phyloP scores from a whole-genome alignment of 352 stramenopile species.

The Globisporangium carolinianum region DNA sequence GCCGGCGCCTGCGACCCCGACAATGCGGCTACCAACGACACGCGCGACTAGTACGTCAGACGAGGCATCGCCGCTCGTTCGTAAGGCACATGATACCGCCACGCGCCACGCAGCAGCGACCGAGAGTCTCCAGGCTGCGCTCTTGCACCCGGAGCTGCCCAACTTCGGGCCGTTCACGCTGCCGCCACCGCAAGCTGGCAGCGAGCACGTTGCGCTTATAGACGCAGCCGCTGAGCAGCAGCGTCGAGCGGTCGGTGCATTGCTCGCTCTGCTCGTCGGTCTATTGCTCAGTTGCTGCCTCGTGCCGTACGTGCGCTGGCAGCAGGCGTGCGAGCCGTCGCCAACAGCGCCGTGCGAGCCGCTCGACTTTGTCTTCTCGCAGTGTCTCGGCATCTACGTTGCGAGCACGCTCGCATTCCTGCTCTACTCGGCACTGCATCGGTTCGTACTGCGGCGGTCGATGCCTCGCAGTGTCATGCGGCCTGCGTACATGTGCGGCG shows the following conservation, averaged over 20 bases:
- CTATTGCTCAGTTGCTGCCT: conserved; percentile 69
- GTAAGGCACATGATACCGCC: no score
- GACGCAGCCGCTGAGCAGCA: conserved; percentile 45
- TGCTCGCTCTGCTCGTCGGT: conserved; percentile 59
- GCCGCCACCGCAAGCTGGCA: conserved; percentile 26
- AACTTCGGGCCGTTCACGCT: conserved; percentile 83
- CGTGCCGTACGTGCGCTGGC: conserved; percentile 76
- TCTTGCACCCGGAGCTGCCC: conserved; percentile 67
- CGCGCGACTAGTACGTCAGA: conserved; percentile 1
- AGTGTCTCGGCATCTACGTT: conserved; percentile 78
- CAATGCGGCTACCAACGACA: conserved; percentile 11
- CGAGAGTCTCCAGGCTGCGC: conserved; percentile 43
- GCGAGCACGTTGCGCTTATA: conserved; percentile 46
- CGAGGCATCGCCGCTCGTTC: conserved; percentile 30
- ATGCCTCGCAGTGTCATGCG: conserved; percentile 82
- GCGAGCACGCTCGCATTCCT: conserved; percentile 70
- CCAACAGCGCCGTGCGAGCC: conserved; percentile 52
- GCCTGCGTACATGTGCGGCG: conserved; percentile 67
- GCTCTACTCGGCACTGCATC: conserved; percentile 71
- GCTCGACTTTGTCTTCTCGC: conserved; percentile 79
- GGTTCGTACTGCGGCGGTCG: conserved; percentile 60
- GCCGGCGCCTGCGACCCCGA: neutral
- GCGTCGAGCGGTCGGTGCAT: conserved; percentile 51
- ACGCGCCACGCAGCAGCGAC: neutral
- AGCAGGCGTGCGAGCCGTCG: conserved; percentile 41